These are phyloP conservation scores for Eimeria tenella DNA, from an alignment of 169 alveolate genomes.

Conservation along the genomic window DNA sequence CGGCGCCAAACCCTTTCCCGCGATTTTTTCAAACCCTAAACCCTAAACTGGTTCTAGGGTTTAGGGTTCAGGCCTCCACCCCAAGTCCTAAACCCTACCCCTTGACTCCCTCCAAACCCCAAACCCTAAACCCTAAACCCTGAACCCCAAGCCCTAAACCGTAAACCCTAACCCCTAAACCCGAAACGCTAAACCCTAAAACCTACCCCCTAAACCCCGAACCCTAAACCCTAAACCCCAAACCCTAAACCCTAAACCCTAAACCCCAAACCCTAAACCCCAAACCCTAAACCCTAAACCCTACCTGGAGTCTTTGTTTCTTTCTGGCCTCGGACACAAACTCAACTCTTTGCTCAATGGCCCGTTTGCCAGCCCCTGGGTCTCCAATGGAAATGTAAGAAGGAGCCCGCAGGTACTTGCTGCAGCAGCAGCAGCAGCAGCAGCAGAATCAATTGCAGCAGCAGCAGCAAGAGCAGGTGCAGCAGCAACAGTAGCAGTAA, in stretches of 20 bases:
- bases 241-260: too few species aligned
- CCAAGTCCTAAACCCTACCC: not conserved
- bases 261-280: too few species aligned
- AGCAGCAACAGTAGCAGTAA: slow-evolving; percentile 12
- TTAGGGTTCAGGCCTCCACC: too few species aligned
- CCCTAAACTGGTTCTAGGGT: too few species aligned
- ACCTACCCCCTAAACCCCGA: too few species aligned
- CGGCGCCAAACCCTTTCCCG: too few species aligned
- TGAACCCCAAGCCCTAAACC: too few species aligned
- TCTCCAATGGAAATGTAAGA: slow-evolving; percentile 96
- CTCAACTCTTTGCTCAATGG: slow-evolving; percentile 94
- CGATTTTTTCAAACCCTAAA: too few species aligned
- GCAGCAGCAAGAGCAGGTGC: too few species aligned
- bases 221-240: not conserved
- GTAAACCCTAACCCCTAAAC: not conserved
- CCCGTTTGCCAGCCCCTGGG: slow-evolving; percentile 96
- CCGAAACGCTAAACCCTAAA: not conserved
- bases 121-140: too few species aligned
- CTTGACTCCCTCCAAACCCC: too few species aligned
- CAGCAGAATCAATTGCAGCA: too few species aligned
- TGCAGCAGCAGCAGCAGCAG: slow-evolving; percentile 54
- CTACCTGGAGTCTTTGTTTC: slow-evolving; percentile 82
- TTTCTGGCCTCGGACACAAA: slow-evolving; percentile 92
- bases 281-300: not conserved
- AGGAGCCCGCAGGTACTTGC: slow-evolving; percentile 93